Conservation (phyloP, 192 early-diverging fungal genomes). For the Umbelopsis isabellina region DNA sequence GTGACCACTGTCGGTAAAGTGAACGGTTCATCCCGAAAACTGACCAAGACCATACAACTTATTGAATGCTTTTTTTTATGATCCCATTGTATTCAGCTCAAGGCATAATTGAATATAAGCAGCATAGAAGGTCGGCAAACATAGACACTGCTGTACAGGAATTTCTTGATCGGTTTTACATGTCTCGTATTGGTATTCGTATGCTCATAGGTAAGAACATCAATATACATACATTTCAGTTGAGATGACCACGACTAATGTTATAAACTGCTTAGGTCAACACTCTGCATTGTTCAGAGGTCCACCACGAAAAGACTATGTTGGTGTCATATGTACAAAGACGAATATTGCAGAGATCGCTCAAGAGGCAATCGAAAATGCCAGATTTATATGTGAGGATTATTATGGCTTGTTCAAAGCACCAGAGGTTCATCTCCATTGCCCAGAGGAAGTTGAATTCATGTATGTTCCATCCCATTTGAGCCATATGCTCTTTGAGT, state of each 20-base stretch:
- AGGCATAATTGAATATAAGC: slow-evolving; percentile 93
- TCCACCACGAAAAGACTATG: slow-evolving; percentile 72
- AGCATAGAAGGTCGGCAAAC: slow-evolving; percentile 44
- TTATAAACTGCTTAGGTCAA: slow-evolving; percentile 54
- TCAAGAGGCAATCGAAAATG: slow-evolving; percentile 88
- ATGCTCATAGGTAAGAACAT: slow-evolving; percentile 85
- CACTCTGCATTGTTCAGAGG: slow-evolving; percentile 73
- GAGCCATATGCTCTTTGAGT: slow-evolving; percentile 97
- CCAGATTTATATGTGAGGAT: slow-evolving; percentile 88
- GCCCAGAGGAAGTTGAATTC: slow-evolving; percentile 81
- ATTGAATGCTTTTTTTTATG: background rate
- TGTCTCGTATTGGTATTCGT: slow-evolving; percentile 97
- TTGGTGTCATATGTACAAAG: slow-evolving; percentile 93
- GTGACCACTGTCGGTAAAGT: slow-evolving; percentile 79
- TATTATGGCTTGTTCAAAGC: slow-evolving; percentile 84
- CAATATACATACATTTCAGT: background rate
- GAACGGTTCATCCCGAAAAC: background rate
- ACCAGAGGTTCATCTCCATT: slow-evolving; percentile 78
- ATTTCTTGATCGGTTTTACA: slow-evolving; percentile 95
- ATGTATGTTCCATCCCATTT: slow-evolving; percentile 96
- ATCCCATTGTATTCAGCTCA: slow-evolving; percentile 57
- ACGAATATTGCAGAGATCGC: slow-evolving; percentile 83
- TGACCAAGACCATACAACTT: background rate
- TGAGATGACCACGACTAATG: too few species aligned
- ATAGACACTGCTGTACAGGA: slow-evolving; percentile 81